Evolutionary conservation across 1,284 basidiomycete species (phyloP), one percentile per base, ranked within the genome.

Genomic region (Hortiboletus rubellus): DNA sequence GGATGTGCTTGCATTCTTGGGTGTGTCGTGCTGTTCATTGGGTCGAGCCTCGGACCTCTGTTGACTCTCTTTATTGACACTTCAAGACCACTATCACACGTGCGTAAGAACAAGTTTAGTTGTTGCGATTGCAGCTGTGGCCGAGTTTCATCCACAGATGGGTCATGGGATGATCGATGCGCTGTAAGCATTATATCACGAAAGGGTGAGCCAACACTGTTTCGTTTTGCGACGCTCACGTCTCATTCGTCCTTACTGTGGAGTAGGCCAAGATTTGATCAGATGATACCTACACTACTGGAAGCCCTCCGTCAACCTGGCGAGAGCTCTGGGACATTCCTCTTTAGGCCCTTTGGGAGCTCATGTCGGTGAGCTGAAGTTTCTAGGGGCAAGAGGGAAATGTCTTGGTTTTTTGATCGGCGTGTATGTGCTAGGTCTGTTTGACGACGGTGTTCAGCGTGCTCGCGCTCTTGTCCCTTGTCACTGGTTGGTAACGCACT

Each of bases 401-500:
- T 27, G 6, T 12, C 7, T 14, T 5, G 42, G 24, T 31, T 33
- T 27, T 40, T 33, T 60, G 36, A 55, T 41, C n/a, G n/a, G 17
- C 4, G 7, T 51, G 14, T 14, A 36, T 47, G 49, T 4, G 34
- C 40, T 66, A 92, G 89, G 91, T 96, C 66, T 91, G 94, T 50
- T 92, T 94, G 14, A 82, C 89, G 46, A 95, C 92, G 14, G 96
- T 99, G 50, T 98, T 98, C 86, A 98, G 98, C 70, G 94, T 93
- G n/a, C 86, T 89, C 22, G 96, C 96, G 4, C 78, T 99, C 12
- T 89, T 88, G 3, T 89, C 94, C 0, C 81, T 99, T 41, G 94
- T 98, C 17, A 91, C 91, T 6, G 8, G 96, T 97, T 40, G 96
- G 96, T 9, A 82, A 82, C 47, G 93, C 96, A 0, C 79, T 99